These are phyloP conservation scores for Aspergillus piperis DNA, from an alignment of 2,329 filamentous ascomycete species.

Conservation along the genomic window DNA sequence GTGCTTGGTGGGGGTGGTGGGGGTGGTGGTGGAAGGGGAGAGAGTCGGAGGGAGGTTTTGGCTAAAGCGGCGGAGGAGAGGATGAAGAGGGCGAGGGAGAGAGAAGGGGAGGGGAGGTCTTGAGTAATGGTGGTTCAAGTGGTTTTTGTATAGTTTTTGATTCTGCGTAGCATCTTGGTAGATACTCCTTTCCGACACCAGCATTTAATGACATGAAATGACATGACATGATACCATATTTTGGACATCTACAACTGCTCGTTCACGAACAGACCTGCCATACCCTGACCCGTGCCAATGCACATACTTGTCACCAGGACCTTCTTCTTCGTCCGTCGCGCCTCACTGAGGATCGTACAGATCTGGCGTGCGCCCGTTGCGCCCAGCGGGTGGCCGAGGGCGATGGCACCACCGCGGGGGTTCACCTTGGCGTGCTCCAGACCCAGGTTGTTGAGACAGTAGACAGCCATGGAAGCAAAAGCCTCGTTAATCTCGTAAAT, in stretches of 20 bases:
- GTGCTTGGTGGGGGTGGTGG: constrained; percentile 61
- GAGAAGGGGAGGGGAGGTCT: constrained; percentile 30
- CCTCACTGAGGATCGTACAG: constrained; percentile 85
- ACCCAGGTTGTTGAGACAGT: constrained; percentile 73
- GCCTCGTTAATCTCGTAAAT: constrained; percentile 96
- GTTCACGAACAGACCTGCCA: constrained; percentile 67
- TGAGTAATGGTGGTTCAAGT: neutral
- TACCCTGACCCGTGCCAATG: constrained; percentile 67
- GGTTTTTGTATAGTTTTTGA: neutral
- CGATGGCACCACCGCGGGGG: constrained; percentile 89
- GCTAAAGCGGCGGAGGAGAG: constrained; percentile 73
- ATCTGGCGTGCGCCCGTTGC: constrained; percentile 89
- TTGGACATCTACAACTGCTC: constrained; percentile 50
- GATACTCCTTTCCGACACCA: neutral
- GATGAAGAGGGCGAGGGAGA: constrained; percentile 53
- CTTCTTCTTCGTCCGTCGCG: constrained; percentile 83
- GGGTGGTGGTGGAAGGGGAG: constrained; percentile 35
- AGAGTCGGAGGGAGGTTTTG: constrained; percentile 72
- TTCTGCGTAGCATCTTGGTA: neutral
- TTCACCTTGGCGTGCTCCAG: constrained; percentile 75
- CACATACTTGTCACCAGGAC: constrained; percentile 90
- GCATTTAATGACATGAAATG: constrained; percentile 7
- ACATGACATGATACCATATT: neutral
- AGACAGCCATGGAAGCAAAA: constrained; percentile 96
- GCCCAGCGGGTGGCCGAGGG: constrained; percentile 85